A percentile compares a stretch with the other conserved stretches of the same genome.
Evolutionary conservation across 129 eudicot genomes (phyloP).

Genomic region (Pseudognaphalium luteoalbum): DNA sequence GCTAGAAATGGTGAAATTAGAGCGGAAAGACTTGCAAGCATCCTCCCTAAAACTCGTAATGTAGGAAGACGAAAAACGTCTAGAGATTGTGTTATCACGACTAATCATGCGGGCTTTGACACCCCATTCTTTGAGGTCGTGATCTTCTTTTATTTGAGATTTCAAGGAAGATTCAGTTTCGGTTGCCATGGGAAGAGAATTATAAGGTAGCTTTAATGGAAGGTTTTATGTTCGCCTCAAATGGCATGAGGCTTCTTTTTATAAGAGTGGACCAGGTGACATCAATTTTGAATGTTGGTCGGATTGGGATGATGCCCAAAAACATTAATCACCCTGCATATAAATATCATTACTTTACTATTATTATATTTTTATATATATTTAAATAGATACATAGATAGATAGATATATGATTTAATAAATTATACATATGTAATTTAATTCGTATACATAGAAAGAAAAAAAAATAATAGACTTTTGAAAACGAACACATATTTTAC

Average conservation of each 20-base stretch:
- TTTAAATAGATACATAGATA: too few species aligned
- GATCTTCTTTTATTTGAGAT: constrained; percentile 40
- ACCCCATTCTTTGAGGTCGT: constrained; percentile 62
- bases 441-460: too few species aligned
- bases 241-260: constrained; percentile 23
- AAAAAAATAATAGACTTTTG: too few species aligned
- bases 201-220: neutral
- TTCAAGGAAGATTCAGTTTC: constrained; percentile 39
- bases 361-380: too few species aligned
- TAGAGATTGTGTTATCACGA: constrained; percentile 67
- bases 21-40: constrained; percentile 51
- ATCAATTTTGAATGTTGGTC: constrained; percentile 30
- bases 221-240: constrained; percentile 18
- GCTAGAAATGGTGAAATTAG: constrained; percentile 75
- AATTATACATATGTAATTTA: too few species aligned
- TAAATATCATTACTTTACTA: too few species aligned
- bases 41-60: constrained; percentile 73
- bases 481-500: too few species aligned
- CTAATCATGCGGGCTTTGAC: constrained; percentile 67
- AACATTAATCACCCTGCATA: neutral
- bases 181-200: constrained; percentile 34
- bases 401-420: too few species aligned
- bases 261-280: constrained; percentile 36
- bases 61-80: constrained; percentile 76
- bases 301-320: constrained; percentile 17